phyloP scores from a whole-genome alignment of 495 filamentous ascomycete genomes.

The Penicillium angulare region DNA sequence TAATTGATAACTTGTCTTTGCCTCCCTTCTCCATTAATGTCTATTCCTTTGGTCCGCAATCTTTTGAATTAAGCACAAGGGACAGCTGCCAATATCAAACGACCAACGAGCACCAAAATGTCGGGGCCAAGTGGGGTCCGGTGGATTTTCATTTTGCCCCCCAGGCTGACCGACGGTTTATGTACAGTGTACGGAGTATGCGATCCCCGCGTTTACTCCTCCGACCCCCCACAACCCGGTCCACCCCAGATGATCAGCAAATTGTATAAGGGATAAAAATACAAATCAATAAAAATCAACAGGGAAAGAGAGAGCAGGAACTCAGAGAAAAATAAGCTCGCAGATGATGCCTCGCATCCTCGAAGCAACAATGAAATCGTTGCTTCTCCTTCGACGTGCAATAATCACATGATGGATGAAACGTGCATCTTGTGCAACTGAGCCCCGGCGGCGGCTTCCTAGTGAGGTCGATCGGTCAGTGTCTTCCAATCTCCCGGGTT shows the following conservation, averaged over 20 bases:
- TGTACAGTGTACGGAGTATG: not conserved
- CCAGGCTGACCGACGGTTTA: slow-evolving; percentile 3
- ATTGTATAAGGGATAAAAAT: not conserved
- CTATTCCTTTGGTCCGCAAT: not conserved
- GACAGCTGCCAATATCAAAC: not conserved
- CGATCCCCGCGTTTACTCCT: not conserved
- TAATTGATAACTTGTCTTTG: not conserved
- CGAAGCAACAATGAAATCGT: not conserved
- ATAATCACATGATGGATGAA: slow-evolving; percentile 28
- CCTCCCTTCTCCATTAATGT: not conserved
- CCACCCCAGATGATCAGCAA: slow-evolving; percentile 3
- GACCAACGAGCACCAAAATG: not conserved
- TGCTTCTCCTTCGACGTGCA: slow-evolving; percentile 7
- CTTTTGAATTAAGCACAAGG: not conserved
- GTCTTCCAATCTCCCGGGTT: slow-evolving; percentile 16
- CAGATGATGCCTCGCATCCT: slow-evolving; percentile 12
- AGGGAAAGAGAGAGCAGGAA: not conserved
- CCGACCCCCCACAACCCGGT: slow-evolving; percentile 3
- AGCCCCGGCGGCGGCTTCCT: not conserved
- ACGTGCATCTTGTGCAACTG: slow-evolving; percentile 16
- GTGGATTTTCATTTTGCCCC: slow-evolving; percentile 1
- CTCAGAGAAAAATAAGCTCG: slow-evolving; percentile 1
- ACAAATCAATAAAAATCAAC: not conserved
- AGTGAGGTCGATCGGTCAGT: slow-evolving; percentile 11
- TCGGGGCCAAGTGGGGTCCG: slow-evolving; percentile 1